A percentile compares a stretch with the other conserved stretches of the same genome.
Evolutionary conservation across 2,329 filamentous ascomycete genomes (phyloP).

Genomic region (Talaromyces sp.): DNA sequence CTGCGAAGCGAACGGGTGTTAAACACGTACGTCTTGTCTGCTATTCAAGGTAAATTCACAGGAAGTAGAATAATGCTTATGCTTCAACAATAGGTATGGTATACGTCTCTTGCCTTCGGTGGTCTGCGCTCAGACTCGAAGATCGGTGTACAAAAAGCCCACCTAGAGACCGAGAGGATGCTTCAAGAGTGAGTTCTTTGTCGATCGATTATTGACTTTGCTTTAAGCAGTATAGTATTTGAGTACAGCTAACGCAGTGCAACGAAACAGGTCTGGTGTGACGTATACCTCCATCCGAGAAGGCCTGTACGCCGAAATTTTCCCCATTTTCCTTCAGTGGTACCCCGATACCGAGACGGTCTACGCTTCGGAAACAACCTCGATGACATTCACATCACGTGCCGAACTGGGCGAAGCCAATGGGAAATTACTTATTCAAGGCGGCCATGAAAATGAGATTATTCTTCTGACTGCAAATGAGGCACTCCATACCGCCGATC

Average conservation of each 20-base stretch:
- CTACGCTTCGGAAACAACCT: slow-evolving; percentile 40
- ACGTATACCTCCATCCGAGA: slow-evolving; percentile 56
- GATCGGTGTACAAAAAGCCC: slow-evolving; percentile 57
- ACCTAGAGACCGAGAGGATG: slow-evolving; percentile 56
- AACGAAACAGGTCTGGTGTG: slow-evolving; percentile 35
- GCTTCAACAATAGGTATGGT: slow-evolving; percentile 42
- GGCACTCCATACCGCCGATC: slow-evolving; percentile 33
- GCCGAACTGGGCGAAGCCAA: slow-evolving; percentile 56
- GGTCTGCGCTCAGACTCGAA: slow-evolving; percentile 40
- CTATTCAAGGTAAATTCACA: not conserved
- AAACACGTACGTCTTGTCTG: slow-evolving; percentile 39
- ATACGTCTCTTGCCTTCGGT: slow-evolving; percentile 59
- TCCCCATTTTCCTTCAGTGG: slow-evolving; percentile 55
- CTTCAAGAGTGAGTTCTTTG: slow-evolving; percentile 33
- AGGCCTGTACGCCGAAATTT: slow-evolving; percentile 59
- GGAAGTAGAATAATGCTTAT: not conserved
- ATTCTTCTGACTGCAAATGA: slow-evolving; percentile 41
- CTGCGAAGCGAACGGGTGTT: slow-evolving; percentile 52
- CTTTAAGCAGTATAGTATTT: not conserved
- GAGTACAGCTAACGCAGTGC: not conserved
- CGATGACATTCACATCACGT: slow-evolving; percentile 50
- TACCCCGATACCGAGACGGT: slow-evolving; percentile 33
- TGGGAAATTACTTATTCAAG: slow-evolving; percentile 49
- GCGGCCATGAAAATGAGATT: slow-evolving; percentile 34
- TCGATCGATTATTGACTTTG: not conserved